Conservation (phyloP, 2,329 filamentous ascomycete genomes). For the Rutstroemia sp. region DNA sequence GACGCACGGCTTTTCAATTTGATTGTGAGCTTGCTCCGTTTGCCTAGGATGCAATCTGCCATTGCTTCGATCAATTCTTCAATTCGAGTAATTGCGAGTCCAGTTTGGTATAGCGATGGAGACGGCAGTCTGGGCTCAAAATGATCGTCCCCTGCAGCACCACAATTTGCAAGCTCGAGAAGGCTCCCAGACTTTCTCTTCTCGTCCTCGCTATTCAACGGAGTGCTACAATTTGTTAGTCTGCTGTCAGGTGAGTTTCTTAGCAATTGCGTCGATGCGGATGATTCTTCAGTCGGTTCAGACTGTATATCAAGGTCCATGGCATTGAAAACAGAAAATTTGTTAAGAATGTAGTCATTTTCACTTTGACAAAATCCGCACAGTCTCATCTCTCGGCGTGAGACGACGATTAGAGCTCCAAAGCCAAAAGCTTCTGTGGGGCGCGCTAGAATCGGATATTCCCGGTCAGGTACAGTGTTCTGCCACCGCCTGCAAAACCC, state of each 20-base stretch:
- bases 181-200: background rate
- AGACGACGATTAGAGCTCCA: background rate
- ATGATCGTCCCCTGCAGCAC: background rate
- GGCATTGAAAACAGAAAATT: background rate
- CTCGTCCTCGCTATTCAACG: background rate
- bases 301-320: constrained; percentile 18
- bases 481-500: background rate
- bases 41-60: constrained; percentile 39
- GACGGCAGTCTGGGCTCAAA: background rate
- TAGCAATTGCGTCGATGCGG: constrained; percentile 13
- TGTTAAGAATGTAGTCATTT: background rate
- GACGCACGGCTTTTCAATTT: constrained; percentile 18
- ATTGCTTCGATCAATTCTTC: constrained; percentile 48
- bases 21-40: constrained; percentile 40
- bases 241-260: constrained; percentile 16
- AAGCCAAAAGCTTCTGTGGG: background rate
- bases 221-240: background rate
- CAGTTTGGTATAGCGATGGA: constrained; percentile 17
- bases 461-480: background rate
- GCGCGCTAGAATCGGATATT: background rate
- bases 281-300: constrained; percentile 5
- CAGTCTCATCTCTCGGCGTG: background rate
- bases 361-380: background rate
- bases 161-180: background rate
- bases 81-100: constrained; percentile 42